Evolutionary conservation across 768 basidiomycete species (phyloP), one percentile per base, ranked within the genome.

Genomic region (Suillus clintonianus): DNA sequence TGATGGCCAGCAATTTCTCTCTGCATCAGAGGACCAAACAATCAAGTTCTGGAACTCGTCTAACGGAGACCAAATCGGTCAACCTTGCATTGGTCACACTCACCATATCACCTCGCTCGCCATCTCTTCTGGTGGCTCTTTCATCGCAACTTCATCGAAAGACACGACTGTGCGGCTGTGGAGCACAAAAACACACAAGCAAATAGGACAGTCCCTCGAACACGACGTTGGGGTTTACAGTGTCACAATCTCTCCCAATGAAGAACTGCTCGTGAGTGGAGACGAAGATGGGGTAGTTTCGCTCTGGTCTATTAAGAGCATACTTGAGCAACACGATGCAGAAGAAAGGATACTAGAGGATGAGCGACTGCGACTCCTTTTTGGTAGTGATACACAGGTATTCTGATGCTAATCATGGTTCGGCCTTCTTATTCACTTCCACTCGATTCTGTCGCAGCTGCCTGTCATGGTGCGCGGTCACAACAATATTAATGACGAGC

Each of bases 161-260:
- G 75, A 76, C 27, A 72, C 67, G 1, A 69, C 71, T 27, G 71
- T 70, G 3, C 71, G 76, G 0, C 57, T 76, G 1, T 76, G 75
- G 75, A 24, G 22, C 22, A 22, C 47, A n/a, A 22, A n/a, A 10
- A 45, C 43, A n/a, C n/a, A 45, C 43, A 19, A 19, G 19, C 43
- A 45, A n/a, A 45, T 45, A 45, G 43, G 43, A n/a, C 43, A n/a
- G 19, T 0, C n/a, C 3, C 19, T 45, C 43, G 43, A 45, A 9
- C 57, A 58, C 22, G 4, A 8, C 6, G 13, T 3, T 5, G 0
- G 1, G 3, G 43, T 42, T 58, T 8, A 42, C 19, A 24, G 39
- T 30, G 7, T 58, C 17, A 39, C 57, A 24, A 41, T 41, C 14
- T 58, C 57, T 15, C 57, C 39, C 34, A 58, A 17, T 14, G 57